These are phyloP conservation scores for Fusarium bactridioides DNA, from an alignment of 2,329 filamentous ascomycete species.

Conservation along the genomic window DNA sequence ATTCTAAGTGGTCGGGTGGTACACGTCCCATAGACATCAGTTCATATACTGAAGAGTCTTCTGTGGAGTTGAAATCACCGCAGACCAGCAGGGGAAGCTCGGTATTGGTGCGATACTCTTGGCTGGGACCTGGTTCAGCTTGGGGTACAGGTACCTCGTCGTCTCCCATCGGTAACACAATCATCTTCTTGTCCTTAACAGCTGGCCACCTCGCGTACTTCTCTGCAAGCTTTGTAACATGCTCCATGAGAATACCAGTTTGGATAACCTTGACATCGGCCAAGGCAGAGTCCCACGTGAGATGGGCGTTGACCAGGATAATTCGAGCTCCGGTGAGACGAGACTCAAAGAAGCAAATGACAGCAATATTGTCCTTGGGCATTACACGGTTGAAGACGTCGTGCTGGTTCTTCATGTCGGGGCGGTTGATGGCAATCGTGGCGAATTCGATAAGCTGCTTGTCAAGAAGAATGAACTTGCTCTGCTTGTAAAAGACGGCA, in stretches of 20 bases:
- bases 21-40: constrained; percentile 84
- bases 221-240: constrained; percentile 85
- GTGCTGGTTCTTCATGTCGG: constrained; percentile 96
- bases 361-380: constrained; percentile 96
- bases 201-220: constrained; percentile 82
- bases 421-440: constrained; percentile 89
- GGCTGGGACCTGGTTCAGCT: constrained; percentile 77
- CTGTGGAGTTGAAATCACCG: constrained; percentile 94
- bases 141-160: constrained; percentile 58
- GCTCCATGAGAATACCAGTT: constrained; percentile 93
- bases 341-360: constrained; percentile 92
- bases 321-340: constrained; percentile 87
- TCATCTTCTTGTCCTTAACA: constrained; percentile 80
- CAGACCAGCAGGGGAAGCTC: constrained; percentile 92
- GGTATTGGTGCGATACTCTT: constrained; percentile 84
- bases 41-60: constrained; percentile 89
- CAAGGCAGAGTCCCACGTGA: constrained; percentile 91
- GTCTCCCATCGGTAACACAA: constrained; percentile 54
- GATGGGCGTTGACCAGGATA: constrained; percentile 92
- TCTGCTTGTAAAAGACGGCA: constrained; percentile 94
- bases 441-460: constrained; percentile 95
- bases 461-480: constrained; percentile 92
- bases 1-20: constrained; percentile 79
- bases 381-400: constrained; percentile 99
- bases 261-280: constrained; percentile 97